Evolutionary conservation across 2,329 filamentous ascomycete genomes (phyloP), one percentile per base, ranked within the genome.

Genomic region (Aspergillus pseudoglaucus): DNA sequence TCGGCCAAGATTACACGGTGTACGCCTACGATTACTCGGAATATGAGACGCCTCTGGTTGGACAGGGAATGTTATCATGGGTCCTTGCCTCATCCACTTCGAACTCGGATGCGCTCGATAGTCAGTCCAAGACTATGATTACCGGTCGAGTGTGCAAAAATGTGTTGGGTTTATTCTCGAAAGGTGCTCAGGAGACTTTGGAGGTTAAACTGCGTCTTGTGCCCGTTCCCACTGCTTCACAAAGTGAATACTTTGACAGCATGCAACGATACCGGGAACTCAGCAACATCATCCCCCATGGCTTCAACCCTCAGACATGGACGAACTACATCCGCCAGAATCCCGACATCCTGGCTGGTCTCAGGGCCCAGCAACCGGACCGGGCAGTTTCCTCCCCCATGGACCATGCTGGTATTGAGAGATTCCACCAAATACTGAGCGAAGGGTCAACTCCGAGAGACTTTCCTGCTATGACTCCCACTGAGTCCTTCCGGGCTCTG

Each of bases 1-100:
- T 85, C 51, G 77, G 85, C 71, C 72, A 81, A 68, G 90, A 98
- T 71, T 98, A 93, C 71, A 93, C 90, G n/a, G 84, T 98, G 48
- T 98, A 98, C 70, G 90, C 91, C 25, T 88, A 89, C 73, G 93
- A 98, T 68, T 97, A 91, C 68, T 96, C 93, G 10, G 93, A 98
- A 70, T 87, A 88, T 54, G 90, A 96, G 63, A 88, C 85, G 15
- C 93, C 94, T 46, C 78, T 97, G 47, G 91, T 96, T 20, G 93
- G 93, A 18, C 91, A 98, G 69, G 93, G 94, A 46, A 88, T 97
- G 83, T 76, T 98, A 17, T 97, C 93, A 33, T 86, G 87, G 80
- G 82, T 85, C 18, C 76, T 97, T 41, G 78, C 80, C 44, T 75
- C 76, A n/a, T 69, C 79, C 46, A 80, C 81, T 63, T 62, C 77